These are phyloP conservation scores for Cyphellophora attinorum DNA, from an alignment of 2,329 filamentous ascomycete genomes.

Conservation along the genomic window DNA sequence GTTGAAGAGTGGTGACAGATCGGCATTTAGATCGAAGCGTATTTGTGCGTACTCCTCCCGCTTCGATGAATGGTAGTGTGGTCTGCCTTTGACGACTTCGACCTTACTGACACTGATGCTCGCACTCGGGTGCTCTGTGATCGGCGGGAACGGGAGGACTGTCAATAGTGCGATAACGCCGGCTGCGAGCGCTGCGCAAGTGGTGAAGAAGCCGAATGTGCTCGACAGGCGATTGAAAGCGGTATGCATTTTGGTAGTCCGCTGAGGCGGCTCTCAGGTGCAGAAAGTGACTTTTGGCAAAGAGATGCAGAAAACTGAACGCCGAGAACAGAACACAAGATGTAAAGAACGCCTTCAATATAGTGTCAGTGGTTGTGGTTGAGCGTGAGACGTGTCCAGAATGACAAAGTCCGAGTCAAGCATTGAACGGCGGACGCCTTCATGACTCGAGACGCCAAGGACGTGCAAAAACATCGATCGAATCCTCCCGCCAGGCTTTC, in stretches of 20 bases:
- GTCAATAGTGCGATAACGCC: slow-evolving; percentile 69
- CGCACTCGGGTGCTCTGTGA: slow-evolving; percentile 51
- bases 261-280: too few species aligned
- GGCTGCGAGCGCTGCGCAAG: slow-evolving; percentile 74
- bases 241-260: too few species aligned
- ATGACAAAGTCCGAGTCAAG: too few species aligned
- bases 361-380: too few species aligned
- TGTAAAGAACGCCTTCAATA: too few species aligned
- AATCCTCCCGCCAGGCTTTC: background rate
- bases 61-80: slow-evolving; percentile 90
- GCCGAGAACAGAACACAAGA: too few species aligned
- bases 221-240: slow-evolving; percentile 76
- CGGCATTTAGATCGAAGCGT: slow-evolving; percentile 84
- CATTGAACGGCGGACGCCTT: background rate
- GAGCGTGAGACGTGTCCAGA: too few species aligned
- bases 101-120: slow-evolving; percentile 62
- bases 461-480: too few species aligned
- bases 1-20: slow-evolving; percentile 85
- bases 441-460: background rate
- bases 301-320: too few species aligned
- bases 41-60: slow-evolving; percentile 94
- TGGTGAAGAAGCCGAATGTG: slow-evolving; percentile 97
- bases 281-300: too few species aligned
- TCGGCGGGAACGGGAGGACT: slow-evolving; percentile 44
- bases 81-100: slow-evolving; percentile 80